Percentiles rank a stretch among this genome's conserved stretches.
These are phyloP conservation scores for Silene conica DNA, from an alignment of 148 eudicot species.

Conservation along the genomic window DNA sequence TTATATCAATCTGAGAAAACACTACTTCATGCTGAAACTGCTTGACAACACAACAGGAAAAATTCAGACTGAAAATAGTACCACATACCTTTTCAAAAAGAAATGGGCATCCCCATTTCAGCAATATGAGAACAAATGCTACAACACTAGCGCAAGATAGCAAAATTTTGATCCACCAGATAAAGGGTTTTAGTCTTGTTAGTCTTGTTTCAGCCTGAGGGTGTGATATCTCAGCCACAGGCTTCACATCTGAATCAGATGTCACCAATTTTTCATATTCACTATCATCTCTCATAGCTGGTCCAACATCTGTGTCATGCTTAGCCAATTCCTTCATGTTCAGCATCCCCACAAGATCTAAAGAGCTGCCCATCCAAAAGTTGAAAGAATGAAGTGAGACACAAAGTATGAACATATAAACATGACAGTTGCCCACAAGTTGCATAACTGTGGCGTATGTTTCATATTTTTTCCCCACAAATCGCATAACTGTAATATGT, in stretches of 20 bases:
- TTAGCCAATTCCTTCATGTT: slow-evolving; percentile 36
- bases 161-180: slow-evolving; percentile 70
- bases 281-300: slow-evolving; percentile 49
- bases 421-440: neutral
- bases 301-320: slow-evolving; percentile 31
- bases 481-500: neutral
- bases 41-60: neutral
- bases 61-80: neutral
- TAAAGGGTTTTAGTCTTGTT: slow-evolving; percentile 29
- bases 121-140: slow-evolving; percentile 34
- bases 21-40: neutral
- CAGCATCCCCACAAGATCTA: slow-evolving; percentile 34
- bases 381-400: neutral
- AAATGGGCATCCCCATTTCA: slow-evolving; percentile 88
- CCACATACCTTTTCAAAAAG: slow-evolving; percentile 70
- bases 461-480: neutral
- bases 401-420: neutral
- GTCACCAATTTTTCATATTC: slow-evolving; percentile 73
- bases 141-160: slow-evolving; percentile 37
- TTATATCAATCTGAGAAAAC: neutral
- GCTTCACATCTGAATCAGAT: slow-evolving; percentile 35
- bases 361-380: slow-evolving; percentile 12
- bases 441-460: neutral
- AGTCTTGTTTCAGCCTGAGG: slow-evolving; percentile 28
- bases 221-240: slow-evolving; percentile 38